These are phyloP conservation scores for Exophiala spinifera DNA, from an alignment of 2,329 filamentous ascomycete genomes.

Conservation along the genomic window DNA sequence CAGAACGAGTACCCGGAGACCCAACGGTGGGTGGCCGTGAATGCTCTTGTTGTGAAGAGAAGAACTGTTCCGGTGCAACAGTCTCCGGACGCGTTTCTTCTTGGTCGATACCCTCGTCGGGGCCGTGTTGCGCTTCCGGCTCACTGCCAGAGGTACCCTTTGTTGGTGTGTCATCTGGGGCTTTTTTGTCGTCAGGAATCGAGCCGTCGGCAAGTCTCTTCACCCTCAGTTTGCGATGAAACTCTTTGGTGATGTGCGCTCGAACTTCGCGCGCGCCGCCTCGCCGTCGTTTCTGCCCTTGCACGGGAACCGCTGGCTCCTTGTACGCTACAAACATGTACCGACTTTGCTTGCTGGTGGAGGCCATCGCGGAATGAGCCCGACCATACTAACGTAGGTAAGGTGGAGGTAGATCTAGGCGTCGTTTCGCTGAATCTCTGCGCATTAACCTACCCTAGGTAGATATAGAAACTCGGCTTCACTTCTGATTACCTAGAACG, in stretches of 20 bases:
- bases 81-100: too few species aligned
- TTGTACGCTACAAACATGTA: slow-evolving; percentile 25
- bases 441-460: too few species aligned
- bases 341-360: slow-evolving; percentile 3
- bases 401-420: too few species aligned
- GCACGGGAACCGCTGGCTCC: slow-evolving; percentile 3
- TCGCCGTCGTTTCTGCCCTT: slow-evolving; percentile 18
- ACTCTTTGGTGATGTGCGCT: slow-evolving; percentile 25
- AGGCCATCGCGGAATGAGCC: slow-evolving; percentile 12
- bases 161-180: not conserved
- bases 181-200: not conserved
- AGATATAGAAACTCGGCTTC: too few species aligned
- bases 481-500: too few species aligned
- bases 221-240: slow-evolving; percentile 17
- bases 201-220: slow-evolving; percentile 7
- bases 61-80: too few species aligned
- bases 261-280: slow-evolving; percentile 22
- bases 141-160: not conserved
- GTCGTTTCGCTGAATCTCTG: too few species aligned
- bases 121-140: too few species aligned
- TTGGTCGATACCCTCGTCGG: too few species aligned
- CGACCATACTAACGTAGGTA: too few species aligned
- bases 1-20: not conserved
- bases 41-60: too few species aligned
- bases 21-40: too few species aligned